Conservation (phyloP, 2,329 filamentous ascomycete species). For the Apiospora sp. region DNA sequence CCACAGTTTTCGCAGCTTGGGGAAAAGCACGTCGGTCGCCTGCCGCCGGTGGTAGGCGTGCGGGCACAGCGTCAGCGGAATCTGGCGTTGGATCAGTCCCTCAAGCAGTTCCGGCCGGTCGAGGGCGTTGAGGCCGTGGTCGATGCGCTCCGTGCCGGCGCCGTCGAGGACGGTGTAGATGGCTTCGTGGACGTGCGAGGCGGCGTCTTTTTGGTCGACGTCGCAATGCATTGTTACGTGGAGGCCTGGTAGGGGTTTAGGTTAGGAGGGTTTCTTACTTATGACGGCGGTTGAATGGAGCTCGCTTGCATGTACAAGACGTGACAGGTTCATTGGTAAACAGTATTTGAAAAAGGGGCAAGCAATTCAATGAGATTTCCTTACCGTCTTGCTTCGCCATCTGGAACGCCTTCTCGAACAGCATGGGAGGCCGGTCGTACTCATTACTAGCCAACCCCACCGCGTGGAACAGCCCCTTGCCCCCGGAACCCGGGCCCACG, state of each 20-base stretch:
- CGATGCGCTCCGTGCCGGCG: slow-evolving; percentile 47
- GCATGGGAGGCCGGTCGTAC: slow-evolving; percentile 51
- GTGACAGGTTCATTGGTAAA: not conserved
- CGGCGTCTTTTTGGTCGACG: slow-evolving; percentile 57
- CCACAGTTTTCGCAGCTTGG: slow-evolving; percentile 52
- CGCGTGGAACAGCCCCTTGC: slow-evolving; percentile 50
- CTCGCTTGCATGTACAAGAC: not conserved
- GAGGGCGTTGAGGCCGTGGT: slow-evolving; percentile 51
- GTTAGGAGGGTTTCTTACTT: not conserved
- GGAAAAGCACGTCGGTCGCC: slow-evolving; percentile 50
- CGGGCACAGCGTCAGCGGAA: slow-evolving; percentile 52
- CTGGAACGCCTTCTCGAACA: slow-evolving; percentile 52
- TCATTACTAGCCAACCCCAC: slow-evolving; percentile 58
- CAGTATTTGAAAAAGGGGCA: too few species aligned
- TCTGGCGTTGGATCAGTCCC: slow-evolving; percentile 40
- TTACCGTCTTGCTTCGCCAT: slow-evolving; percentile 47
- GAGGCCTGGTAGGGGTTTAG: slow-evolving; percentile 32
- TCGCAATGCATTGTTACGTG: slow-evolving; percentile 59
- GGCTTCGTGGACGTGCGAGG: slow-evolving; percentile 51
- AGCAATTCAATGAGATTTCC: not conserved
- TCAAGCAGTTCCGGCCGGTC: slow-evolving; percentile 44
- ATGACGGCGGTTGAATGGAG: not conserved
- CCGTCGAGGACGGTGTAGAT: slow-evolving; percentile 42
- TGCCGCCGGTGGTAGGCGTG: slow-evolving; percentile 52
- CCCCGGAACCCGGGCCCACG: slow-evolving; percentile 44